phyloP scores from a whole-genome alignment of 345 rosid genomes.

The Populus deltoides region DNA sequence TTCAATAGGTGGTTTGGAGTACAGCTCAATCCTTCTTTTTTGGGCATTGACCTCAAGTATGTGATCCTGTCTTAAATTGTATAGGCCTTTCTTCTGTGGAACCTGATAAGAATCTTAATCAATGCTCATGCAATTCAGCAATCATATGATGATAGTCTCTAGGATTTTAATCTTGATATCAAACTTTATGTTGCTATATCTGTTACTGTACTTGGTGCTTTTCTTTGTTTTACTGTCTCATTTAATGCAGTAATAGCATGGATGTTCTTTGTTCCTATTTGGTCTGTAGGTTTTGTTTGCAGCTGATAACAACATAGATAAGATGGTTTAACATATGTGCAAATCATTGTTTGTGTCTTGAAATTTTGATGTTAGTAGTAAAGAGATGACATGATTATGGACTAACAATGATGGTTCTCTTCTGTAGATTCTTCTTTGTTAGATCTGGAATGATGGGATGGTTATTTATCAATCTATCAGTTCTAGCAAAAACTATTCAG shows the following conservation, averaged over 20 bases:
- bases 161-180: not conserved
- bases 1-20: constrained; percentile 84
- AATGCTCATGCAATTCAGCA: not conserved
- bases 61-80: constrained; percentile 20
- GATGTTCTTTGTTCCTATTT: not conserved
- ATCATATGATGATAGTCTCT: not conserved
- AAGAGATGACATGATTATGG: not conserved
- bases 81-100: not conserved
- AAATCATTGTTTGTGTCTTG: not conserved
- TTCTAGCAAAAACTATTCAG: constrained; percentile 66
- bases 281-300: not conserved
- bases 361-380: not conserved
- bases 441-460: constrained; percentile 99
- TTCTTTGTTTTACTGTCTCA: not conserved
- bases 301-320: not conserved
- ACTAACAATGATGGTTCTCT: constrained; percentile 18
- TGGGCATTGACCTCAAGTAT: constrained; percentile 90
- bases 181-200: not conserved
- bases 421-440: constrained; percentile 79
- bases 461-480: constrained; percentile 83
- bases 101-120: not conserved
- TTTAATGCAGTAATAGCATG: not conserved
- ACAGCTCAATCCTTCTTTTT: constrained; percentile 82
- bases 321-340: not conserved
- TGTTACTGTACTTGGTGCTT: not conserved